Evolutionary conservation across 1,284 basidiomycete genomes (phyloP).

Genomic region (Puccinia triticina): DNA sequence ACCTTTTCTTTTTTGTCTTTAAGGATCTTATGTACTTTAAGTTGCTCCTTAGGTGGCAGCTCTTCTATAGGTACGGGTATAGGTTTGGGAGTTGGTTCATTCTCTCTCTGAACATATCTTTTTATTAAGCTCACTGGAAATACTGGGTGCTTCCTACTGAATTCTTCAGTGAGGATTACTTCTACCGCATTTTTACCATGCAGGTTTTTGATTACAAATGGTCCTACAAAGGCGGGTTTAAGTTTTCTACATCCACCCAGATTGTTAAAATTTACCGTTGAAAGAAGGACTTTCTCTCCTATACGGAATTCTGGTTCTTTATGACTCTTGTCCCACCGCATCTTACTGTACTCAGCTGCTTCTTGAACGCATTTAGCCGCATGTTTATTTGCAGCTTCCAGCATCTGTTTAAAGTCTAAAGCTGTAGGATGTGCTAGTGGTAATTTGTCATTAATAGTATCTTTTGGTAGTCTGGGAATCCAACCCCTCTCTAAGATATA

Average conservation of each 20-base stretch:
- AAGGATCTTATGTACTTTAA: no score
- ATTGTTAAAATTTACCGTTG: not conserved
- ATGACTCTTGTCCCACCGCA: not conserved
- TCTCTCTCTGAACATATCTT: not conserved
- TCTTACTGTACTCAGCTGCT: not conserved
- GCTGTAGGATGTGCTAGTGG: not conserved
- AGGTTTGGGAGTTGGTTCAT: no score
- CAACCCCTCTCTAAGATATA: conserved; percentile 9
- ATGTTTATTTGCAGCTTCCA: not conserved
- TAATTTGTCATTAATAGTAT: conserved; percentile 7
- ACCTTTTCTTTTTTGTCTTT: no score
- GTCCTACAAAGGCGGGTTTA: not conserved
- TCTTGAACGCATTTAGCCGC: not conserved
- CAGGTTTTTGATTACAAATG: not conserved
- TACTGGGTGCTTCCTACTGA: not conserved
- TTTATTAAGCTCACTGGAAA: not conserved
- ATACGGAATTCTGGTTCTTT: not conserved
- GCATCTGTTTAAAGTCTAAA: not conserved
- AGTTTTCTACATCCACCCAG: not conserved
- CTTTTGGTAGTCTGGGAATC: not conserved
- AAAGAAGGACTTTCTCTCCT: not conserved
- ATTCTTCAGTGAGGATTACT: not conserved
- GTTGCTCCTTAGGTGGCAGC: no score
- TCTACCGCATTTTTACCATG: not conserved
- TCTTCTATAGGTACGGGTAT: no score